Percentiles rank a stretch among this genome's conserved stretches.
Conservation (phyloP, 1,284 basidiomycete species). For the Caloboletus firmus region DNA sequence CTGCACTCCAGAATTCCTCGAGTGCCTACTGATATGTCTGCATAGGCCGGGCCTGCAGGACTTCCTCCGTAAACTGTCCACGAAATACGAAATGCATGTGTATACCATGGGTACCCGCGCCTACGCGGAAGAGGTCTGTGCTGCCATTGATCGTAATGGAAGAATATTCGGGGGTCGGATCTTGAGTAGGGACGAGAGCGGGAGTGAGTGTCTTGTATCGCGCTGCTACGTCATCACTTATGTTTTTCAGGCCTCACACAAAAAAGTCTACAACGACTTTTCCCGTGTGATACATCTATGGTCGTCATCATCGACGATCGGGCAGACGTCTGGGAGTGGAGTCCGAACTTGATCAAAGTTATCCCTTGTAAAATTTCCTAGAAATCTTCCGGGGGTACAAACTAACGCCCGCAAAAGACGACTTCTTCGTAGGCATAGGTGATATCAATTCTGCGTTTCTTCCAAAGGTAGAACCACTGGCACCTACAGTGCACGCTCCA, state of each 20-base stretch:
- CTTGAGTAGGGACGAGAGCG: slow-evolving; percentile 92
- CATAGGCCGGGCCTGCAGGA: slow-evolving; percentile 81
- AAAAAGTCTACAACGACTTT: slow-evolving; percentile 88
- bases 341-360: slow-evolving; percentile 94
- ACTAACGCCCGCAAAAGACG: slow-evolving; percentile 55
- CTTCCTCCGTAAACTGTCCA: slow-evolving; percentile 73
- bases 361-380: slow-evolving; percentile 75
- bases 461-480: slow-evolving; percentile 66
- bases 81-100: slow-evolving; percentile 96
- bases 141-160: slow-evolving; percentile 88
- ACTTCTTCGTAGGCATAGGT: slow-evolving; percentile 98
- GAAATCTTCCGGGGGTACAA: not conserved
- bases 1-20: not conserved
- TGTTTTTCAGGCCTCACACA: slow-evolving; percentile 68
- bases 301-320: slow-evolving; percentile 99
- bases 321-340: slow-evolving; percentile 96
- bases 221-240: slow-evolving; percentile 7
- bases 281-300: slow-evolving; percentile 97
- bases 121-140: slow-evolving; percentile 94
- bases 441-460: slow-evolving; percentile 96
- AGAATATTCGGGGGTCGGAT: slow-evolving; percentile 86
- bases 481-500: slow-evolving; percentile 33
- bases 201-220: slow-evolving; percentile 58
- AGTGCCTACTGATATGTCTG: slow-evolving; percentile 16
- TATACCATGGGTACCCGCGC: slow-evolving; percentile 99